Conservation (phyloP, 1,284 basidiomycete genomes). For the Apiotrichum siamense region DNA sequence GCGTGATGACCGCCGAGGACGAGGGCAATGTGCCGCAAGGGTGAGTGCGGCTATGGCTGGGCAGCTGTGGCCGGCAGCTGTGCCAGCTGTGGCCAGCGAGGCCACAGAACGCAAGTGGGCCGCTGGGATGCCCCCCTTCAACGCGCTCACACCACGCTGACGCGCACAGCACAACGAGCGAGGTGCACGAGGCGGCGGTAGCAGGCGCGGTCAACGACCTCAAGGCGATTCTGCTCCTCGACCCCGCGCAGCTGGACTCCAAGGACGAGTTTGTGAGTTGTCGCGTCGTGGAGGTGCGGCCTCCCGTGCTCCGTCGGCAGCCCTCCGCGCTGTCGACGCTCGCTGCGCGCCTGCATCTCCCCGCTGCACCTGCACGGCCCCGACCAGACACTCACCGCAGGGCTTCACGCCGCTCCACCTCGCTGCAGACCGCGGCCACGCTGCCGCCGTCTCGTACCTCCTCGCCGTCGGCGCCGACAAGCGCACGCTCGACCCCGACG, state of each 20-base stretch:
- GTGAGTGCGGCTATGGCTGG: conserved; percentile 10
- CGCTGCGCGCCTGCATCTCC: too few relatives aligned
- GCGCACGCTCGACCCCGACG: conserved; percentile 53
- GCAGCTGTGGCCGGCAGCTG: too few relatives aligned
- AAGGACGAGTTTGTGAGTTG: conserved; percentile 60
- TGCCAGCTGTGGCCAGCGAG: not conserved
- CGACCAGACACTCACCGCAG: conserved; percentile 53
- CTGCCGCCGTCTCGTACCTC: conserved; percentile 56
- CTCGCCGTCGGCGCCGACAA: conserved; percentile 62
- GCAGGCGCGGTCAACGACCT: conserved; percentile 55
- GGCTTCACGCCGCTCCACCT: conserved; percentile 80
- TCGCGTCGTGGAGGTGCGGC: too few relatives aligned
- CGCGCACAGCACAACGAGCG: conserved; percentile 52
- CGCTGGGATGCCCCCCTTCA: too few relatives aligned
- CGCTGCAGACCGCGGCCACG: conserved; percentile 71
- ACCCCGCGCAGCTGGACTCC: conserved; percentile 50
- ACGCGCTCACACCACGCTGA: too few relatives aligned
- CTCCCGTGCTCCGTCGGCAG: too few relatives aligned
- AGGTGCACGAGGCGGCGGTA: conserved; percentile 63
- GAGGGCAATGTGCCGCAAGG: conserved; percentile 11
- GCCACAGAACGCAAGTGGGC: too few relatives aligned
- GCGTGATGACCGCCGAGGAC: conserved; percentile 51
- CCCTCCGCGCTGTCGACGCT: too few relatives aligned
- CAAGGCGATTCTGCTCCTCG: conserved; percentile 49
- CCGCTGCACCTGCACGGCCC: too few relatives aligned